Base-by-base conservation (phyloP, 768 basidiomycete genomes). In the Russula compacta region DNA sequence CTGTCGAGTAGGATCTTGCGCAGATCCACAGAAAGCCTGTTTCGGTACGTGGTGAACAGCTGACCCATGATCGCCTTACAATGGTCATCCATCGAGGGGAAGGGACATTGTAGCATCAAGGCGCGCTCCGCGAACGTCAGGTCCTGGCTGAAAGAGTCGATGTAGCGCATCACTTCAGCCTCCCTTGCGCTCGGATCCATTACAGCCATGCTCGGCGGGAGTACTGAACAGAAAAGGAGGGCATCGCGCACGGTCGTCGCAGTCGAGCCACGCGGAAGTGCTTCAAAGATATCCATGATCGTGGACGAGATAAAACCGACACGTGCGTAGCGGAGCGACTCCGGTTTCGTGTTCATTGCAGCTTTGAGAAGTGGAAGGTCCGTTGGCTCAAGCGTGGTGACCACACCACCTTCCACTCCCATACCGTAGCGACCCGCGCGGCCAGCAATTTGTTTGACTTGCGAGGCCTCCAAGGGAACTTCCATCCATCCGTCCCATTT, bases 361-460 rank as follows among this genome's bases (percentile, higher is more conserved):
- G 75, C 66, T 24, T 72, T 71, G 10, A 98, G 75, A 59, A 80
- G 73, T 0, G 79, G 77, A 11, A 97, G 77, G 69, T 94, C 90
- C 1, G 74, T 69, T 2, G 74, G 69, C 46, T 77, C 70, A n/a
- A 95, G 70, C 0, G 92, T 88, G 0, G 93, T 94, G 8, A 84
- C 87, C 36, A 79, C 77, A 24, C 95, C 93, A 7, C 79, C 81
- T 1, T 79, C 71, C 58, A 66, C 67, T 42, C 77, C 74, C 46
- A 89, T 71, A 3, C 91, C 90, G 71, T 82, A 98, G 2, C 95
- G 87, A 12, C 95, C 95, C 0, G 95, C 95, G 43, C 95, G 83
- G 6, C 95, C 94, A 1, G 89, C 94, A 50, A 98, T 97, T 71
- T 98, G 95, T 71, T 97, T 97, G 70, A 91, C 82, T 66, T 89